Evolutionary conservation across 139 green algal genomes (phyloP), one percentile per base, ranked within the genome.

Genomic region (Deuterostichococcus epilithicus): DNA sequence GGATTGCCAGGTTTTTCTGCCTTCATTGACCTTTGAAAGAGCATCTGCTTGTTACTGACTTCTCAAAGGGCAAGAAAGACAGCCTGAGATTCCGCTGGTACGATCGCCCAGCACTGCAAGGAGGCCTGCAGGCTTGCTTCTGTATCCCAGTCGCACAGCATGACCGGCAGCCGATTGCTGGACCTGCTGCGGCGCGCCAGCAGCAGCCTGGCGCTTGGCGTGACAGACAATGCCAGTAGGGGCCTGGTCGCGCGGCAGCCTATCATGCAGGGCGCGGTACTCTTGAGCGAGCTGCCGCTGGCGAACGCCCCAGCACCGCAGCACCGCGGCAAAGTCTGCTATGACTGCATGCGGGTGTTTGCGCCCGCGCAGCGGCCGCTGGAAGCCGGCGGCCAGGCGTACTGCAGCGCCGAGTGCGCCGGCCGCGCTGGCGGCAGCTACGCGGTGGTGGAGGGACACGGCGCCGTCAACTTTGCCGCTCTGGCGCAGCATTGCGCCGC

Each of bases 341-440:
- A 73, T 34, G 20, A 73, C 28, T 83, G 79, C 75, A 65, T 83
- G 63, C 65, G 74, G 1, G 74, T 75, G 28, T 45, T 83, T 59
- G 33, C 47, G 18, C 58, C 71, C 25, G 52, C 20, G 26, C 72
- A 52, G 34, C 45, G 39, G 26, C 34, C 5, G 32, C 3, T 25
- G 52, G 13, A 63, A 28, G 20, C 20, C 13, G 52, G 13, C 13
- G 52, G 52, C 52, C 52, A 63, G 52, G 10, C 52, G 30, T 45
- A 8, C 37, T 37, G 39, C 66, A 2, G 3, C 4, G 26, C 3
- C 25, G 33, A 23, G 37, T 26, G 36, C 3, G 67, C 37, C 28
- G 33, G 47, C 3, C 26, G 33, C 10, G 25, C 75, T 5, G 10
- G 42, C 33, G 22, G 42, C 42, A 68, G 30, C 33, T 30, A 70